A percentile compares a stretch with the other conserved stretches of the same genome.
Evolutionary conservation across 768 basidiomycete species (phyloP).

Genomic region (Cubamyces sp.): DNA sequence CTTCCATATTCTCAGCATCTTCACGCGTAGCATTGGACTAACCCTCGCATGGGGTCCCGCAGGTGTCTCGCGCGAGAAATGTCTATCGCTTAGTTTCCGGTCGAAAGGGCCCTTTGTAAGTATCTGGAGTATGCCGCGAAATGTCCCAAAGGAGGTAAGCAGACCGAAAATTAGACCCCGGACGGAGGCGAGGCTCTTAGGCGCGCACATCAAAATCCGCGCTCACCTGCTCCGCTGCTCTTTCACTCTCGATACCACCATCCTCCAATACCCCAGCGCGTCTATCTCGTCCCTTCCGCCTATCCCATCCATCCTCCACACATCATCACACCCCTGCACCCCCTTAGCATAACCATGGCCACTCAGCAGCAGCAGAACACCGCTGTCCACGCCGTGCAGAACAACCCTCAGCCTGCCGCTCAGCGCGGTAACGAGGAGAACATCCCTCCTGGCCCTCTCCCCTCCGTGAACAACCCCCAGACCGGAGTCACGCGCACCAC

Average conservation of each 20-base stretch:
- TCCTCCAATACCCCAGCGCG: neutral
- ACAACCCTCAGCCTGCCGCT: neutral
- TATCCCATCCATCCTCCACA: neutral
- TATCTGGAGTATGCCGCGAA: neutral
- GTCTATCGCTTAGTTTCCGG: neutral
- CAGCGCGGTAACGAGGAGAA: conserved; percentile 4
- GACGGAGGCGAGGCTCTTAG: neutral
- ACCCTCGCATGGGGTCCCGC: neutral
- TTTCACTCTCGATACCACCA: neutral
- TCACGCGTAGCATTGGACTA: no score
- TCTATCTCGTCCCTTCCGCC: neutral
- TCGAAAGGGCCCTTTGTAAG: neutral
- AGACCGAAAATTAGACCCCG: neutral
- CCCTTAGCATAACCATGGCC: neutral
- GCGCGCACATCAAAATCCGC: conserved; percentile 6
- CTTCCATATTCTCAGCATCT: no score
- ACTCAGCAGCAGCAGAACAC: neutral
- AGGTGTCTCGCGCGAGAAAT: neutral
- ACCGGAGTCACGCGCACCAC: neutral
- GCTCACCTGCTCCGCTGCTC: neutral
- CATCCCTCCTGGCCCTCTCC: neutral
- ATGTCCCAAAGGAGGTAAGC: conserved; percentile 2
- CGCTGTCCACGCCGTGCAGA: neutral
- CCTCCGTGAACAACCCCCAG: neutral
- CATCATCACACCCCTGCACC: neutral